phyloP scores from a whole-genome alignment of 2,329 filamentous ascomycete genomes.

The Teratosphaeria nubilosa region DNA sequence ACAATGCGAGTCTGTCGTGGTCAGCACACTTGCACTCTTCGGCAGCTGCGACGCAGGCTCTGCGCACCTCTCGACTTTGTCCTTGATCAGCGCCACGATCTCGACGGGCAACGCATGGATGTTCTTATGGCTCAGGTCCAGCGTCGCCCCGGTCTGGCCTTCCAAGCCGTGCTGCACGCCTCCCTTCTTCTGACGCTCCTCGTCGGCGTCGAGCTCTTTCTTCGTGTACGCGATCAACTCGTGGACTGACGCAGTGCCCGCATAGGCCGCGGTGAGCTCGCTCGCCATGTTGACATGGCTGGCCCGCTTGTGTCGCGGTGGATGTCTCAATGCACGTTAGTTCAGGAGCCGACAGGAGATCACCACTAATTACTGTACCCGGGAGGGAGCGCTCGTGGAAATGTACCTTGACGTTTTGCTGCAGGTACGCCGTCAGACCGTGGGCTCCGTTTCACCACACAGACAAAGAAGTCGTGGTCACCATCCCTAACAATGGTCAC shows the following conservation, averaged over 20 bases:
- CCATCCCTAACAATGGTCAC: background rate
- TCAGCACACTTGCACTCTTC: slow-evolving; percentile 1
- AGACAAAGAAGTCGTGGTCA: background rate
- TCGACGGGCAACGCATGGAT: slow-evolving; percentile 63
- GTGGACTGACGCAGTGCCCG: slow-evolving; percentile 13
- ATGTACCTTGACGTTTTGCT: background rate
- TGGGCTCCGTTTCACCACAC: background rate
- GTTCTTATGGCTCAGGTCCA: slow-evolving; percentile 66
- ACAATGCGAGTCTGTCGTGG: slow-evolving; percentile 56
- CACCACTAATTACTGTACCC: background rate
- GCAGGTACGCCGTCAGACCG: background rate
- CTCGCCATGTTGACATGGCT: slow-evolving; percentile 22
- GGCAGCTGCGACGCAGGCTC: background rate
- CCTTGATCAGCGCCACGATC: slow-evolving; percentile 63
- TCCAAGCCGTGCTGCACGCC: slow-evolving; percentile 12
- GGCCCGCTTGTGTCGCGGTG: background rate
- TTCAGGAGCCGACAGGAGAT: background rate
- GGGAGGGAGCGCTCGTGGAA: background rate
- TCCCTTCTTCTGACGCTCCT: slow-evolving; percentile 22
- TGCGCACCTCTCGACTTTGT: slow-evolving; percentile 58
- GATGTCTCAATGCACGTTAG: background rate
- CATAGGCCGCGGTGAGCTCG: slow-evolving; percentile 8
- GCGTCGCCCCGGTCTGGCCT: slow-evolving; percentile 55
- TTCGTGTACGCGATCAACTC: slow-evolving; percentile 21
- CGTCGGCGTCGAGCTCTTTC: slow-evolving; percentile 24